Conservation (phyloP, 2,329 filamentous ascomycete genomes). For the Magnaporthiopsis poae region DNA sequence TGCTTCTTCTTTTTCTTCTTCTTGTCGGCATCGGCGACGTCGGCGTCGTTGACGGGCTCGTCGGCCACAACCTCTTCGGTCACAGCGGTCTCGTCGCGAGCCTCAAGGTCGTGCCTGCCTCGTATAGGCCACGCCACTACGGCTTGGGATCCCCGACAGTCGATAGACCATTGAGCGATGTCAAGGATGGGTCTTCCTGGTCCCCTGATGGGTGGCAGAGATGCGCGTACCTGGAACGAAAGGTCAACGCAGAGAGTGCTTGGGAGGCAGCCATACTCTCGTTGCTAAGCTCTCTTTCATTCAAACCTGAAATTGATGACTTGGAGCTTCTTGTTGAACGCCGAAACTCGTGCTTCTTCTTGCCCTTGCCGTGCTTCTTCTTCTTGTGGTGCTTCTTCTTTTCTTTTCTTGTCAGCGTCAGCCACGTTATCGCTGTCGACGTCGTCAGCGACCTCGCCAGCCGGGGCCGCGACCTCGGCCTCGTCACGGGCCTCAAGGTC, state of each 20-base stretch:
- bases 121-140: too few species aligned
- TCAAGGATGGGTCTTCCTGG: too few species aligned
- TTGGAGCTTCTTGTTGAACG: too few species aligned
- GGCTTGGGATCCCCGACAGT: too few species aligned
- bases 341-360: too few species aligned
- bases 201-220: too few species aligned
- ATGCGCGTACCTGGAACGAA: too few species aligned
- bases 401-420: not conserved
- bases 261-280: too few species aligned
- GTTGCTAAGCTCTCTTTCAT: too few species aligned
- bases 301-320: too few species aligned
- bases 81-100: not conserved
- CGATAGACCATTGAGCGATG: too few species aligned
- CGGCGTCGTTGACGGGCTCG: not conserved
- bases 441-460: not conserved
- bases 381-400: constrained; percentile 1
- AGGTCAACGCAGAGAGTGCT: too few species aligned
- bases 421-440: not conserved
- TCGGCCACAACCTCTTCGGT: constrained; percentile 1
- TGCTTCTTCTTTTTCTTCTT: constrained; percentile 4
- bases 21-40: constrained; percentile 2
- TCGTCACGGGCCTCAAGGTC: not conserved
- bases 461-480: constrained; percentile 2
- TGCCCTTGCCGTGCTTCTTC: not conserved
- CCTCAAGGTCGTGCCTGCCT: not conserved